phyloP scores from a whole-genome alignment of 2,329 filamentous ascomycete genomes.

The Cladophialophora bantiana region DNA sequence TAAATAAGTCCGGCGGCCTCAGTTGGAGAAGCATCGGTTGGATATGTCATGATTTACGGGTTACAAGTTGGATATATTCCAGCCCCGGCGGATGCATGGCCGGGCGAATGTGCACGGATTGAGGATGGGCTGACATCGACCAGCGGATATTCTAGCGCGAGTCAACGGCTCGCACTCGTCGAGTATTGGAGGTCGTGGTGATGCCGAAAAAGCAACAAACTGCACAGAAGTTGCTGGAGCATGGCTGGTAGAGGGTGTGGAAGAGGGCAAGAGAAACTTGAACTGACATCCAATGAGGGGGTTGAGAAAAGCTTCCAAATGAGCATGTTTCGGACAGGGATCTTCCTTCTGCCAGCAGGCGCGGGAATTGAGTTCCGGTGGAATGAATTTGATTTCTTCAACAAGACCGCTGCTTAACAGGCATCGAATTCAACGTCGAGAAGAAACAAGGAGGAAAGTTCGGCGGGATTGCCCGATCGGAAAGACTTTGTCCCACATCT shows the following conservation, averaged over 20 bases:
- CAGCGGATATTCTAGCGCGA: not conserved
- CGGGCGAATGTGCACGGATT: not conserved
- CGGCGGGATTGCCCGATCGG: slow-evolving; percentile 6
- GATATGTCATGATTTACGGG: not conserved
- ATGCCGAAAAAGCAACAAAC: not conserved
- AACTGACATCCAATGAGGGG: not conserved
- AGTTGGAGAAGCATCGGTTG: not conserved
- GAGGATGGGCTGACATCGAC: not conserved
- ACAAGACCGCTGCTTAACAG: not conserved
- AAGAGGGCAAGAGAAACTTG: not conserved
- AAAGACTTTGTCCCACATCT: not conserved
- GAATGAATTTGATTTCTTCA: not conserved
- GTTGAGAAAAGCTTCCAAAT: not conserved
- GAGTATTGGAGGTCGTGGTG: not conserved
- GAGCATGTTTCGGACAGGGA: not conserved
- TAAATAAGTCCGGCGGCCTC: not conserved
- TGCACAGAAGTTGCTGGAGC: not conserved
- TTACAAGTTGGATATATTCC: not conserved
- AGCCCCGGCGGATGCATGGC: not conserved
- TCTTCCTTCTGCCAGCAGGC: not conserved
- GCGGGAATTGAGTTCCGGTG: not conserved
- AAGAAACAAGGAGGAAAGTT: slow-evolving; percentile 3
- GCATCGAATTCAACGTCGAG: not conserved
- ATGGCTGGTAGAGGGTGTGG: not conserved
- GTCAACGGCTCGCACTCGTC: not conserved